These are phyloP conservation scores for Carallia brachiata DNA, from an alignment of 345 rosid species.

Conservation along the genomic window DNA sequence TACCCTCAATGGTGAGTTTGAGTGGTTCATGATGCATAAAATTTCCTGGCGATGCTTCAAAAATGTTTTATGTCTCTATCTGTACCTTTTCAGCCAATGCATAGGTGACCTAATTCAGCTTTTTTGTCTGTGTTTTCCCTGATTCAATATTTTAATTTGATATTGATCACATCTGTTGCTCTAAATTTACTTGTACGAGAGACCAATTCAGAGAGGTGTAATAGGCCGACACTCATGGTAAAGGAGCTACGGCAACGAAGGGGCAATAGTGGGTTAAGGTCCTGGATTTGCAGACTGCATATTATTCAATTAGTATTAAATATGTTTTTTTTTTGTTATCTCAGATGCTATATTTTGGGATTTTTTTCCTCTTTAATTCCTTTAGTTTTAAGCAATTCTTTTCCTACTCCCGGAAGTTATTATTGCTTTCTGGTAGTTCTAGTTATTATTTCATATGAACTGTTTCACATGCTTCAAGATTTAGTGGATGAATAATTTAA, in stretches of 20 bases:
- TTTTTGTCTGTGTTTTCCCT: no score
- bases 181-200: conserved; percentile 35
- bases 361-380: not conserved
- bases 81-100: not conserved
- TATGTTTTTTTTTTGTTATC: not conserved
- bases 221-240: no score
- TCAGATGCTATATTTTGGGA: not conserved
- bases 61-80: not conserved
- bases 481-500: not conserved
- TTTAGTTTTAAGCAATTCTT: not conserved
- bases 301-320: conserved; percentile 1
- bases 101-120: no score
- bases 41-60: not conserved
- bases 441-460: not conserved
- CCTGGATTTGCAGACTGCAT: not conserved
- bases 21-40: not conserved
- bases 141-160: not conserved
- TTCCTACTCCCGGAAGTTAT: not conserved
- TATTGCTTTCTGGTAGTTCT: not conserved
- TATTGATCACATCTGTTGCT: not conserved
- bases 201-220: conserved; percentile 63
- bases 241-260: conserved; percentile 46
- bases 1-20: not conserved
- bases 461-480: not conserved
- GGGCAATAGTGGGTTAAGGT: conserved; percentile 58